Evolutionary conservation across 805 yeast genomes (phyloP).

Genomic region (Spathaspora girioi): DNA sequence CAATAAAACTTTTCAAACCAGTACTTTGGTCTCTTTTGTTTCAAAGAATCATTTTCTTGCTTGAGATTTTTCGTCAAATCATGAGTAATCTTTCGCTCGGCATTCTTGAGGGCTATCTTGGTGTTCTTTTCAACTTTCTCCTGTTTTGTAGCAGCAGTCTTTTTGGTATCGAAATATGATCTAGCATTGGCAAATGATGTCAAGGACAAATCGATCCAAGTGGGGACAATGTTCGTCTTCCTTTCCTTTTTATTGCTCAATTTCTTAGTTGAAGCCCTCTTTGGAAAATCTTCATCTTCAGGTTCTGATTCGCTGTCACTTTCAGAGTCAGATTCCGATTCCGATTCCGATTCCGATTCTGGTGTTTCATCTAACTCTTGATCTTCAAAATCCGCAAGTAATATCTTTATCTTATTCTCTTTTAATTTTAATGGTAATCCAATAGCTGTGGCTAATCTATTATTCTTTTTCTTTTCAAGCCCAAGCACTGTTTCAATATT

Average conservation of each 20-base stretch:
- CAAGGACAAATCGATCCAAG: slow-evolving; percentile 61
- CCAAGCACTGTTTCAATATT: slow-evolving; percentile 74
- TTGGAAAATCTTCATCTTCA: slow-evolving; percentile 12
- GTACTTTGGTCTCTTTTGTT: slow-evolving; percentile 63
- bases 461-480: slow-evolving; percentile 68
- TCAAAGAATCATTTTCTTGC: slow-evolving; percentile 49
- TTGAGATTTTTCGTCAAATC: slow-evolving; percentile 64
- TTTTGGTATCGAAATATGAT: slow-evolving; percentile 72
- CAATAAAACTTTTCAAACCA: slow-evolving; percentile 95
- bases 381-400: slow-evolving; percentile 45
- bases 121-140: slow-evolving; percentile 77
- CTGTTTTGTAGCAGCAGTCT: slow-evolving; percentile 73
- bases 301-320: slow-evolving; percentile 17
- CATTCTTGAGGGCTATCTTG: slow-evolving; percentile 72
- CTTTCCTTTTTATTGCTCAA: slow-evolving; percentile 7
- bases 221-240: slow-evolving; percentile 26
- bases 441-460: slow-evolving; percentile 54
- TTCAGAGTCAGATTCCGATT: slow-evolving; percentile 35
- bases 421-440: slow-evolving; percentile 65
- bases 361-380: slow-evolving; percentile 8
- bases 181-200: slow-evolving; percentile 91
- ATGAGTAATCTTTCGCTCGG: slow-evolving; percentile 69
- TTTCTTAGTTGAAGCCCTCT: slow-evolving; percentile 1
- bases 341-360: slow-evolving; percentile 31
- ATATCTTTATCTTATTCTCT: slow-evolving; percentile 61